phyloP scores from a whole-genome alignment of 2,329 filamentous ascomycete genomes.

The Didymella segeticola region DNA sequence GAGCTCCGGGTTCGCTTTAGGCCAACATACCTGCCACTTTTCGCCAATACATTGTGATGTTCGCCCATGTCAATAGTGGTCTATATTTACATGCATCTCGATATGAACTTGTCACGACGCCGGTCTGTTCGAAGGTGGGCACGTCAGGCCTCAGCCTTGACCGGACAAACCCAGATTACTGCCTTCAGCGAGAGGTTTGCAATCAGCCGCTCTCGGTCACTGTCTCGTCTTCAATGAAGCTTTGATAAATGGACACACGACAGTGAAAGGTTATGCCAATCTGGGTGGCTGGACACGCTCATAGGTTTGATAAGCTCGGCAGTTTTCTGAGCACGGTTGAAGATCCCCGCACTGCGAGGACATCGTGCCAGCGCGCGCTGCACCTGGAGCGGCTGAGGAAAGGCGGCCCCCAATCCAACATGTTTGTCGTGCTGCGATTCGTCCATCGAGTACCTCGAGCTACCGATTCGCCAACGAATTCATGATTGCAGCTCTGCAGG shows the following conservation, averaged over 20 bases:
- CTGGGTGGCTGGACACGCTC: constrained; percentile 16
- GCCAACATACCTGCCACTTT: constrained; percentile 38
- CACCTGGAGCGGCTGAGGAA: constrained; percentile 25
- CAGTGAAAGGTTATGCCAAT: constrained; percentile 11
- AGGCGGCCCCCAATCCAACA: constrained; percentile 18
- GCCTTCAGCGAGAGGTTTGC: not conserved
- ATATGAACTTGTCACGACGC: not conserved
- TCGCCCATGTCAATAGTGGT: not conserved
- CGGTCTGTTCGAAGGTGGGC: constrained; percentile 13
- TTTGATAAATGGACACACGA: constrained; percentile 5
- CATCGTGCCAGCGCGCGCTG: constrained; percentile 13
- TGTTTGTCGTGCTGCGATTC: constrained; percentile 13
- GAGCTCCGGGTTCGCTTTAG: constrained; percentile 51
- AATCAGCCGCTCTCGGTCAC: not conserved
- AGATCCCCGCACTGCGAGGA: constrained; percentile 24
- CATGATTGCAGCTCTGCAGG: constrained; percentile 2
- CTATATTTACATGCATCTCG: constrained; percentile 9
- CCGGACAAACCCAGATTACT: not conserved
- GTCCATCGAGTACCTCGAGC: not conserved
- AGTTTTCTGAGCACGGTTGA: constrained; percentile 3
- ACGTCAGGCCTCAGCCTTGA: not conserved
- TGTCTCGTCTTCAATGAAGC: not conserved
- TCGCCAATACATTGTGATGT: constrained; percentile 7
- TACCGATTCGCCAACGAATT: constrained; percentile 8
- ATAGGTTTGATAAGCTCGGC: constrained; percentile 4